These are phyloP conservation scores for Pyrenula aspistea DNA, from an alignment of 495 filamentous ascomycete genomes.

Conservation along the genomic window DNA sequence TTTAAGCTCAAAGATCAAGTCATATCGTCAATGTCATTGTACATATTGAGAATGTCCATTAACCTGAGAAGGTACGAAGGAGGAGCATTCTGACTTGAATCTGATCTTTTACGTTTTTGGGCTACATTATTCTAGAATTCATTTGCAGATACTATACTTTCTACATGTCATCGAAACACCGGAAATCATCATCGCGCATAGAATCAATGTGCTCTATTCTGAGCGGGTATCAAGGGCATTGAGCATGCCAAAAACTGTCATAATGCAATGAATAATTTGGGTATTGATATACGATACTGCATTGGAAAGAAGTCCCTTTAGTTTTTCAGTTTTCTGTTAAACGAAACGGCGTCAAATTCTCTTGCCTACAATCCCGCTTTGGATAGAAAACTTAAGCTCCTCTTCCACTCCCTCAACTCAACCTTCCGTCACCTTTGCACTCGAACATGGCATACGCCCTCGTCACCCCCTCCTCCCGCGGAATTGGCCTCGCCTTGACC, in stretches of 20 bases:
- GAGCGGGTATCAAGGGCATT: too few relatives aligned
- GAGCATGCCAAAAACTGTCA: too few relatives aligned
- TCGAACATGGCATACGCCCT: slow-evolving; percentile 8
- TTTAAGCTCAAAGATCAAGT: neutral
- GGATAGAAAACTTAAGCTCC: too few relatives aligned
- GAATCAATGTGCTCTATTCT: neutral
- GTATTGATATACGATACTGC: neutral
- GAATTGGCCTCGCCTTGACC: slow-evolving; percentile 62
- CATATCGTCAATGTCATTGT: neutral
- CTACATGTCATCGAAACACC: neutral
- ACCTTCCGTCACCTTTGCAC: neutral
- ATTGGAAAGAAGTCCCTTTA: neutral
- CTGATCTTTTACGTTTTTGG: neutral
- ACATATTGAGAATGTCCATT: neutral
- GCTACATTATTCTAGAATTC: neutral
- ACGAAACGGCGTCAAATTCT: too few relatives aligned
- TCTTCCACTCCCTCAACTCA: neutral
- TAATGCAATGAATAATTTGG: neutral
- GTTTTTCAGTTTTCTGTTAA: too few relatives aligned
- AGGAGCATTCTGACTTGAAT: neutral
- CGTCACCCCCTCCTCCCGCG: slow-evolving; percentile 54
- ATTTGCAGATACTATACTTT: neutral
- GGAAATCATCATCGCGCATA: neutral
- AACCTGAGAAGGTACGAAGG: neutral
- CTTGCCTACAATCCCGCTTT: too few relatives aligned